Base-by-base conservation (phyloP, 2,329 filamentous ascomycete species). In the Tolypocladium endophyticum region DNA sequence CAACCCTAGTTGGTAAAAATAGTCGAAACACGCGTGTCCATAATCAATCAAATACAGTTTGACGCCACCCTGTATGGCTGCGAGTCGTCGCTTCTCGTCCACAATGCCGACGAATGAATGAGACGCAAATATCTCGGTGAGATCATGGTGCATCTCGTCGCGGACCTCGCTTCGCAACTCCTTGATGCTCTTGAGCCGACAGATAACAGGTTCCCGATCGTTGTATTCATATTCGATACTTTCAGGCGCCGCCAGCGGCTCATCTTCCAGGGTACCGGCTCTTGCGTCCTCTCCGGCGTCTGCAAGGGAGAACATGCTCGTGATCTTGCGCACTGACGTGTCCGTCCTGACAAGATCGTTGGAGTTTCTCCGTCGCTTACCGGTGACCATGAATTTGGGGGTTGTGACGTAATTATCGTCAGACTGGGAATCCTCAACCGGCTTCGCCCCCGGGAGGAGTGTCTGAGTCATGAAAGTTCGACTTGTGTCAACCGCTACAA, bases 31-130 rank as follows among this genome's bases (percentile, higher is more conserved):
- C 1, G 89, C 77, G 70, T 93, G 86, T 14, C 92, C 94, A 69
- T 99, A 99, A 73, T 99, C 94, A 58, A 99, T 81, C 28, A 99
- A 83, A 72, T 89, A 97, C 9, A 99, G 82, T 70, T 92, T 96
- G 11, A 97, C 88, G 18, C 93, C 94, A 41, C 90, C 87, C 74
- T 99, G 94, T 43, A 99, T 89, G 20, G 94, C 92, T n/a, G 87
- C 92, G 16, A 99, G 84, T 14, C 94, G 89, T 56, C 91, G 87
- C 47, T 82, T 83, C 68, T 93, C 89, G 69, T 99, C 94, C 1
- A 97, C 90, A 33, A 99, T 80, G 2, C 94, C 94, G 55, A 99
- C 90, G 71, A 97, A 99, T 1, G 90, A 96, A 70, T 96, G 92
- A 25, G 86, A 87, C 16, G 89, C 86, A 67, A 97, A 90, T 18